phyloP scores from a whole-genome alignment of 208 protist genomes.

The Crithidia mellificae region DNA sequence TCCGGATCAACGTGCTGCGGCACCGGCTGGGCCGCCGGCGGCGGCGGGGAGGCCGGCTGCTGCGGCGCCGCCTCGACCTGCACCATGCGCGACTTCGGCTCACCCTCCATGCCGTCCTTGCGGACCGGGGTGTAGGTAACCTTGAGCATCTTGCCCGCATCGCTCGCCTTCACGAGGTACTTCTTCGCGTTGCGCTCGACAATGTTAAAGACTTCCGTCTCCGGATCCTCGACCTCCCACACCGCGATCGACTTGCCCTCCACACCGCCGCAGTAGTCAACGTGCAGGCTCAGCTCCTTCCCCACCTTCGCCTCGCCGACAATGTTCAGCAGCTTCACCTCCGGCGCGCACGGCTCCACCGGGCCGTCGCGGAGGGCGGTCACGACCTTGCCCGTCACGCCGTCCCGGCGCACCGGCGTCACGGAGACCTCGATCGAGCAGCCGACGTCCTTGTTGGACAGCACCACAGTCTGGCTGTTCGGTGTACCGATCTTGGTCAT shows the following conservation, averaged over 20 bases:
- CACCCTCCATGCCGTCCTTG: slow-evolving; percentile 71
- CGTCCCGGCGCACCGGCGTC: slow-evolving; percentile 86
- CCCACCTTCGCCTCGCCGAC: slow-evolving; percentile 63
- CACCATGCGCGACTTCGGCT: slow-evolving; percentile 66
- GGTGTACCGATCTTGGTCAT: slow-evolving; percentile 64
- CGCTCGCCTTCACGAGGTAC: slow-evolving; percentile 67
- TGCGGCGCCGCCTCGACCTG: slow-evolving; percentile 32
- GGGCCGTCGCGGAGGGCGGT: slow-evolving; percentile 44
- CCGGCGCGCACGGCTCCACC: slow-evolving; percentile 57
- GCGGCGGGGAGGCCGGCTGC: slow-evolving; percentile 9
- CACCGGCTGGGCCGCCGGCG: not conserved
- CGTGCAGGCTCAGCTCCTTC: slow-evolving; percentile 61
- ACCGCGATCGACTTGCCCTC: slow-evolving; percentile 66
- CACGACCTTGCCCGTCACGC: slow-evolving; percentile 65
- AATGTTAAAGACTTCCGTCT: slow-evolving; percentile 55
- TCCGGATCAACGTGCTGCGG: slow-evolving; percentile 23
- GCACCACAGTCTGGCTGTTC: slow-evolving; percentile 68
- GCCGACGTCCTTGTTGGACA: slow-evolving; percentile 80
- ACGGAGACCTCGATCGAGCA: slow-evolving; percentile 84
- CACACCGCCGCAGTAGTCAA: slow-evolving; percentile 77
- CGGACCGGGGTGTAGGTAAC: slow-evolving; percentile 88
- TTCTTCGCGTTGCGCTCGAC: slow-evolving; percentile 48
- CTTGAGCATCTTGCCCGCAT: slow-evolving; percentile 73
- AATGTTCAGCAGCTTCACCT: slow-evolving; percentile 69
- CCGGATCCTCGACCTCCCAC: slow-evolving; percentile 75